phyloP scores from a whole-genome alignment of 108 stramenopile species.

The Nannochloropsis oceanica region DNA sequence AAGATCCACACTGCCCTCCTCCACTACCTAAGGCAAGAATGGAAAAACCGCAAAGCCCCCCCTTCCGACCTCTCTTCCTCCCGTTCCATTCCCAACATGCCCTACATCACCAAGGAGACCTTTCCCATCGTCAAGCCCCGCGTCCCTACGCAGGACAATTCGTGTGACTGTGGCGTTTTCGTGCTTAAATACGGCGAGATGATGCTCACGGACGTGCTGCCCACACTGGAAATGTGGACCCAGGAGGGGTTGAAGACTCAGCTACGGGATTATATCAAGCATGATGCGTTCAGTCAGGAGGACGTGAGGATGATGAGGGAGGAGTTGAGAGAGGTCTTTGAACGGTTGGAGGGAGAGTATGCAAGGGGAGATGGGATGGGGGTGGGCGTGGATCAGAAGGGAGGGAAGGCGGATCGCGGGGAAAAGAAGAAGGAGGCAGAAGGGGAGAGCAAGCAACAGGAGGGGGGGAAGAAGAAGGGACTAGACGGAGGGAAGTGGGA shows the following conservation, averaged over 20 bases:
- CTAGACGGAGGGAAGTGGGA: neutral
- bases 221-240: neutral
- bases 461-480: neutral
- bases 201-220: neutral
- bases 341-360: neutral
- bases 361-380: neutral
- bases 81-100: neutral
- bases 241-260: neutral
- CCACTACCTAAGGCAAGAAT: constrained; percentile 3
- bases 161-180: constrained; percentile 52
- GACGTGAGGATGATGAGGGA: neutral
- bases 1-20: constrained; percentile 1
- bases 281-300: neutral
- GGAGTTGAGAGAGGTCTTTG: neutral
- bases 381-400: neutral
- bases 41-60: neutral
- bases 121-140: constrained; percentile 38
- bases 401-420: neutral
- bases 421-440: neutral
- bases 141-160: constrained; percentile 43
- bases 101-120: neutral
- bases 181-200: constrained; percentile 33
- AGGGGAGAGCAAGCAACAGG: neutral
- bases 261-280: neutral
- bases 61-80: neutral